Evolutionary conservation across 345 rosid species (phyloP).

Genomic region (Citrus mangshanensis): DNA sequence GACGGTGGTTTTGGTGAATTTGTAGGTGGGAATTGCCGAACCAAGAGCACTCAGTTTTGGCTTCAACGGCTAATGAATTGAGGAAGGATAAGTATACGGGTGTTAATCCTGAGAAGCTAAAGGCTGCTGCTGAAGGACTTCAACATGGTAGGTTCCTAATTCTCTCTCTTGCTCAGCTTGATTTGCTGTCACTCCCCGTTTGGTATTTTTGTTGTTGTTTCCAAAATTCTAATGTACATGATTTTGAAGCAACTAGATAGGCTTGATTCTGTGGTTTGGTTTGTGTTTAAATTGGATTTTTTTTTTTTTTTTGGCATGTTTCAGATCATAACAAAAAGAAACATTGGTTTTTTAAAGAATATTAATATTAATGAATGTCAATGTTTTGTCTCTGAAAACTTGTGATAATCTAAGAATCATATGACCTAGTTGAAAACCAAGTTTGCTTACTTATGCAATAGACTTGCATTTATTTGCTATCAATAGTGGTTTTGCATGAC

Average conservation of each 20-base stretch:
- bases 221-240: not conserved
- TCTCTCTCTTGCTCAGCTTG: not conserved
- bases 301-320: not conserved
- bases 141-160: conserved; percentile 41
- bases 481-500: not conserved
- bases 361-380: not conserved
- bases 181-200: not conserved
- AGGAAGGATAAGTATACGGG: conserved; percentile 55
- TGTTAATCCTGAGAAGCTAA: conserved; percentile 65
- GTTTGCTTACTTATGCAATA: not conserved
- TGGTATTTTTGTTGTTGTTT: not conserved
- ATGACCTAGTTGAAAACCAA: not conserved
- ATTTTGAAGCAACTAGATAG: not conserved
- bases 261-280: not conserved
- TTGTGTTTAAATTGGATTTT: not conserved
- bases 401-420: not conserved
- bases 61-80: conserved; percentile 82
- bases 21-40: conserved; percentile 73
- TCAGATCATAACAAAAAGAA: not conserved
- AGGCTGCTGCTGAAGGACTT: conserved; percentile 91
- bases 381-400: not conserved
- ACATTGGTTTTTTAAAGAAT: not conserved
- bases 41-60: conserved; percentile 39
- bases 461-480: not conserved
- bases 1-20: not conserved